phyloP scores from a whole-genome alignment of 176 grass and related monocot genomes.

The Pontederia crassipes region DNA sequence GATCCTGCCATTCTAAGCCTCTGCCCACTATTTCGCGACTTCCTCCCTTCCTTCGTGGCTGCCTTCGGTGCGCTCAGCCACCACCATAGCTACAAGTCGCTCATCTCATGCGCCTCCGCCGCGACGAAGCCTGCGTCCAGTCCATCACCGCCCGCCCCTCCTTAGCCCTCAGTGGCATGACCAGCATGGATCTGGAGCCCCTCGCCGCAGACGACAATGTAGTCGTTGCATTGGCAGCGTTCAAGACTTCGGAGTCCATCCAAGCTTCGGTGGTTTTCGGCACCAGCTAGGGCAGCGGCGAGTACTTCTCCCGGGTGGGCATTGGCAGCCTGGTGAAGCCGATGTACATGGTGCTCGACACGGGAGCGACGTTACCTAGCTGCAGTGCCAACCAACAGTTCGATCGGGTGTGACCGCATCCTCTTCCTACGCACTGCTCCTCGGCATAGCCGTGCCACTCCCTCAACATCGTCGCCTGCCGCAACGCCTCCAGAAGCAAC shows the following conservation, averaged over 20 bases:
- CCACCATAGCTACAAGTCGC: constrained; percentile 27
- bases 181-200: constrained; percentile 25
- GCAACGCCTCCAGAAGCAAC: constrained; percentile 40
- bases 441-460: constrained; percentile 41
- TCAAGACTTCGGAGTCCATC: constrained; percentile 21
- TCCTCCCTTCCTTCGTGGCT: constrained; percentile 26
- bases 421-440: constrained; percentile 42
- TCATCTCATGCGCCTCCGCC: constrained; percentile 42
- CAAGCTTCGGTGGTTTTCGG: constrained; percentile 79
- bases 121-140: constrained; percentile 46
- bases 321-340: constrained; percentile 47
- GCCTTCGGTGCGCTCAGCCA: constrained; percentile 13
- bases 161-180: constrained; percentile 36
- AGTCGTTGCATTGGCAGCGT: background rate
- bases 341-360: constrained; percentile 86
- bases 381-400: constrained; percentile 86
- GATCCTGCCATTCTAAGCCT: background rate
- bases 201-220: constrained; percentile 1
- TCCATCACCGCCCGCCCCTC: constrained; percentile 33
- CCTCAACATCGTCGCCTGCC: constrained; percentile 67
- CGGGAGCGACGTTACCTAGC: constrained; percentile 85
- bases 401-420: constrained; percentile 59
- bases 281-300: constrained; percentile 65
- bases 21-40: constrained; percentile 55
- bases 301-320: constrained; percentile 89